Base-by-base conservation (phyloP, 331 rosid species). In the Ulmus americana region DNA sequence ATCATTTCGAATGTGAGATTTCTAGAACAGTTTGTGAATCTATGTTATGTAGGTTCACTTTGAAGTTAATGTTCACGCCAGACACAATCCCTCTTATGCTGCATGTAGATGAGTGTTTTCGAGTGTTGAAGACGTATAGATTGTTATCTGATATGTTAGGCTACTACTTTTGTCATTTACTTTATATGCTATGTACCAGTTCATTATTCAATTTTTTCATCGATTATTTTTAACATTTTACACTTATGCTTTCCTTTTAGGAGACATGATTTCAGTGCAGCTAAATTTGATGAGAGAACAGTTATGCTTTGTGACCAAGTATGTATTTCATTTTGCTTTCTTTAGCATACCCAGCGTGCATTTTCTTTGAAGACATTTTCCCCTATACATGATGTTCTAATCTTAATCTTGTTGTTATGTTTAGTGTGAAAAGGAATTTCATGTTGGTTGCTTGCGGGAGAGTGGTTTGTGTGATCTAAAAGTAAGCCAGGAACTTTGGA, bases 391-490 rank as follows among this genome's bases (percentile, higher is more conserved):
- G 55, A 55, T 22, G 35, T 53, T 75, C 71, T 63, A 14, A 49
- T 44, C 63, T 52, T 10, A 44, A 64, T 14, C n/a, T 55, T 65
- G 45, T 65, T 74, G 52, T 58, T 40, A 57, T 73, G 52, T 76
- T 56, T 73, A 94, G 99, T 94, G 99, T 71, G 99, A 94, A 80
- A 94, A 85, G 85, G 99, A 94, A 85, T 94, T 83, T 61, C 99
- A 94, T 59, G 99, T 94, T 3, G 99, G 97, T 51, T 94, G 99
- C 81, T 77, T 94, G 85, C 88, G 95, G 46, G 75, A 80, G 41
- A 82, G 79, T 72, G 91, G 97, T 64, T 76, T 85, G 22, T 90
- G 97, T 16, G 91, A 90, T 81, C 77, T 94, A 75, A 73, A 87
- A 74, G 99, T 94, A 81, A 70, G 95, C 71, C 57, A 49, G 6